phyloP scores from a whole-genome alignment of 1,139 yeast species.

The Yamadazyma trypodendri region DNA sequence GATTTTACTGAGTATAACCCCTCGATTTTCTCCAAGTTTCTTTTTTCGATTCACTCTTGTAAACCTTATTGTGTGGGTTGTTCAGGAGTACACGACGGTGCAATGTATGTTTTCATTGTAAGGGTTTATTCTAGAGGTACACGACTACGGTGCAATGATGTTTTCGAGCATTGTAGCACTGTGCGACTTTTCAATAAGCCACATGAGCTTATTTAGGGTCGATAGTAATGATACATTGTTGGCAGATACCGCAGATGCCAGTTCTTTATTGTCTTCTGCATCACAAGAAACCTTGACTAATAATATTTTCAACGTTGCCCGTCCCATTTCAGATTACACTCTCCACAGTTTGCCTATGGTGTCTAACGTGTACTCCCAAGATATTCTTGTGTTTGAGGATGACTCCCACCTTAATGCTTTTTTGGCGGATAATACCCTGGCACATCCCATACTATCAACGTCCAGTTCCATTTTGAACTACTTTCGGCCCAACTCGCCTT shows the following conservation, averaged over 20 bases:
- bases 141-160: no score
- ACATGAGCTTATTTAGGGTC: constrained; percentile 5
- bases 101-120: no score
- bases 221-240: constrained; percentile 12
- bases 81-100: no score
- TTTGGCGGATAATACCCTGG: constrained; percentile 6
- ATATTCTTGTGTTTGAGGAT: constrained; percentile 25
- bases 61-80: no score
- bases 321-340: constrained; percentile 17
- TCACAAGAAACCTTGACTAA: constrained; percentile 33
- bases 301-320: constrained; percentile 23
- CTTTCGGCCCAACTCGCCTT: constrained; percentile 34
- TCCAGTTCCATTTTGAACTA: constrained; percentile 29
- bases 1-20: no score
- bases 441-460: constrained; percentile 25
- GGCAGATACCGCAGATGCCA: constrained; percentile 15
- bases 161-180: no score
- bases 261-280: constrained; percentile 20
- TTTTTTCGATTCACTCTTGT: no score
- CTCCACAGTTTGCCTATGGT: constrained; percentile 29
- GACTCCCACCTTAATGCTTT: constrained; percentile 18
- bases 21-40: neutral
- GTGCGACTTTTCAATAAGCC: no score
- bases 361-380: constrained; percentile 29
- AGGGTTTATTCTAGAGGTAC: no score